Evolutionary conservation across 2,329 filamentous ascomycete species (phyloP).

Genomic region (Aspergillus puulaauensis): DNA sequence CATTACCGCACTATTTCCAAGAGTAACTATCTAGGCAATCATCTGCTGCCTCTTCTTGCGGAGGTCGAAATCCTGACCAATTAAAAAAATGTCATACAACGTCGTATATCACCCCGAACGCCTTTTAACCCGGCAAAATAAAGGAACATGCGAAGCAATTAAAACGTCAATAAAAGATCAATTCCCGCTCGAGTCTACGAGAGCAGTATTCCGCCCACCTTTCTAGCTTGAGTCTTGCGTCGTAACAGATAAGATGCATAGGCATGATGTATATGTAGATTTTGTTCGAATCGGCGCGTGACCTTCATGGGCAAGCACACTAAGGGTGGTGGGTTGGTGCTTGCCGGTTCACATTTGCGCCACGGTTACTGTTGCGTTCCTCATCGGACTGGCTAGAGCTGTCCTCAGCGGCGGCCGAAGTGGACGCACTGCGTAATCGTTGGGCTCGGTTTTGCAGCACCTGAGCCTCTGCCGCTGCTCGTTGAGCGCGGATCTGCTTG

Average conservation of each 20-base stretch:
- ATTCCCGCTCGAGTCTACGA: slow-evolving; percentile 10
- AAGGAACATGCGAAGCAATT: slow-evolving; percentile 14
- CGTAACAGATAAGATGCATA: slow-evolving; percentile 21
- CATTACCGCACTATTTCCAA: slow-evolving; percentile 11
- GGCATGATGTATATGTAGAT: slow-evolving; percentile 43
- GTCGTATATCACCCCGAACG: slow-evolving; percentile 30
- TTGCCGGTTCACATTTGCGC: slow-evolving; percentile 17
- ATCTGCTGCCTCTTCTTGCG: background rate
- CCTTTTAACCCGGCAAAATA: slow-evolving; percentile 21
- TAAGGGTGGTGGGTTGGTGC: slow-evolving; percentile 18
- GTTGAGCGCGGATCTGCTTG: slow-evolving; percentile 79
- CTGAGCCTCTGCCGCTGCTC: slow-evolving; percentile 62
- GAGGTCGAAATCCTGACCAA: slow-evolving; percentile 17
- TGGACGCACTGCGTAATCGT: slow-evolving; percentile 42
- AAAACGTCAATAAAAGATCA: slow-evolving; percentile 13
- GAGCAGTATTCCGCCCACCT: slow-evolving; percentile 11
- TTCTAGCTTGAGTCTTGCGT: slow-evolving; percentile 20
- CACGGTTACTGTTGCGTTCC: slow-evolving; percentile 33
- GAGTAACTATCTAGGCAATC: slow-evolving; percentile 13
- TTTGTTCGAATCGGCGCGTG: background rate
- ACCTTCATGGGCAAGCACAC: slow-evolving; percentile 55
- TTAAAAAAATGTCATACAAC: slow-evolving; percentile 28
- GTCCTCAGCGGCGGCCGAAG: slow-evolving; percentile 41
- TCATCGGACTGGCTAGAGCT: slow-evolving; percentile 52
- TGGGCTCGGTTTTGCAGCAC: slow-evolving; percentile 45